Percentiles rank a stretch among this genome's conserved stretches.
Evolutionary conservation across 495 filamentous ascomycete genomes (phyloP).

Genomic region (Choiromyces venosus): DNA sequence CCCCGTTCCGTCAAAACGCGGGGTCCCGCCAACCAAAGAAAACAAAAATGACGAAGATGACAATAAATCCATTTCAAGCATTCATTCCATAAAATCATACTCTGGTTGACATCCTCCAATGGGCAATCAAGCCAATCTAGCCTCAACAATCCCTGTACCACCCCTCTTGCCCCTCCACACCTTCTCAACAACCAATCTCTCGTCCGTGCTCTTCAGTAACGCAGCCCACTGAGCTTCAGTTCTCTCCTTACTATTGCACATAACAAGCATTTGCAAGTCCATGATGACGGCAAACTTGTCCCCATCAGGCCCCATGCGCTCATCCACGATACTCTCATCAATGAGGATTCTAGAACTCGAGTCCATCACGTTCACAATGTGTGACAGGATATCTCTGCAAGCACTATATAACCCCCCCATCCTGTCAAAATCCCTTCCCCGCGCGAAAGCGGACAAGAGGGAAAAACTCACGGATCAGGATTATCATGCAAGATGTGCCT

Average conservation of each 20-base stretch:
- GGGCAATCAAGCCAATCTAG: not conserved
- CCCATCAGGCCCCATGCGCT: constrained; percentile 9
- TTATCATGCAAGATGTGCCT: constrained; percentile 33
- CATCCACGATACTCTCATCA: constrained; percentile 1
- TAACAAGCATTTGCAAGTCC: constrained; percentile 9
- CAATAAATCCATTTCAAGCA: not conserved
- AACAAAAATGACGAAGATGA: no score
- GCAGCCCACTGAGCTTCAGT: constrained; percentile 6
- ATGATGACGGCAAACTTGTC: not conserved
- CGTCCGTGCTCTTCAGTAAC: constrained; percentile 11
- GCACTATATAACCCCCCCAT: not conserved
- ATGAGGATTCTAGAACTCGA: constrained; percentile 7
- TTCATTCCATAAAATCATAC: not conserved
- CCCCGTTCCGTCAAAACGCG: no score
- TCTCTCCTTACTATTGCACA: constrained; percentile 7
- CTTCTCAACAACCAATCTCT: constrained; percentile 14
- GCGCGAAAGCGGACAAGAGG: no score
- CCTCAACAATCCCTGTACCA: not conserved
- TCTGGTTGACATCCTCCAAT: not conserved
- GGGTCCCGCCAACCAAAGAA: no score
- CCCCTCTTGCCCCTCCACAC: constrained; percentile 1
- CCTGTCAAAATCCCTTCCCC: not conserved
- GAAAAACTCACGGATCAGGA: constrained; percentile 13
- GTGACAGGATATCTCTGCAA: constrained; percentile 7
- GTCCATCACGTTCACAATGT: constrained; percentile 7